Base-by-base conservation (phyloP, 352 stramenopile genomes). In the Phytophthora colocasiae region DNA sequence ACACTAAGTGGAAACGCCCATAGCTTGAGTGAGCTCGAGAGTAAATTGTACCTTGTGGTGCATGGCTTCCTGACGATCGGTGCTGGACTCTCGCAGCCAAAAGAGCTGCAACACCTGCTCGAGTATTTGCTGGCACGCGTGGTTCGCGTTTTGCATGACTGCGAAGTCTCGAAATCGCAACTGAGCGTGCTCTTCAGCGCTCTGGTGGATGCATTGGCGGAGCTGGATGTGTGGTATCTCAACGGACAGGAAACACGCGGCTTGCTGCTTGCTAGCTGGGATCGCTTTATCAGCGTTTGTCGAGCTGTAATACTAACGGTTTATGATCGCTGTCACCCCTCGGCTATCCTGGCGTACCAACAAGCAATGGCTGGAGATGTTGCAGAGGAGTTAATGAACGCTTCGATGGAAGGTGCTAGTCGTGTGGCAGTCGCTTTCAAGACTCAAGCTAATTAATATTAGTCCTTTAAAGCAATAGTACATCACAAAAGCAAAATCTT, bases 201-300 rank as follows among this genome's bases (percentile, higher is more conserved):
- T 1, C 63, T 93, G 19, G 81, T 93, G 29, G 85, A 91, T 77
- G 81, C 80, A n/a, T 63, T 91, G 14, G 61, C 71, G 4, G 63
- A 81, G 45, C 69, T 93, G 29, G 81, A 92, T 14, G 83, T 89
- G 36, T 93, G 83, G 85, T 93, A 93, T 54, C 67, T 92, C 2
- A 83, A 88, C 40, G 82, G 71, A 9, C 63, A 80, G 22, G 81
- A 90, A 72, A 92, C 83, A 4, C 81, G 83, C 15, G 56, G 54
- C 2, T 53, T 76, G 6, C 53, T 92, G 32, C 78, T 93, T 49
- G 73, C 76, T 57, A 92, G 83, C 41, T 93, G 85, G 85, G 73
- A 91, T 44, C 74, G 78, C 29, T 92, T 93, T 57, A 67, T 92
- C 8, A 92, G 83, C 58, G 78, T 91, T 56, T 85, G 65, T 53